phyloP scores from a whole-genome alignment of 2,329 filamentous ascomycete species.

The Colletotrichum australisinense region DNA sequence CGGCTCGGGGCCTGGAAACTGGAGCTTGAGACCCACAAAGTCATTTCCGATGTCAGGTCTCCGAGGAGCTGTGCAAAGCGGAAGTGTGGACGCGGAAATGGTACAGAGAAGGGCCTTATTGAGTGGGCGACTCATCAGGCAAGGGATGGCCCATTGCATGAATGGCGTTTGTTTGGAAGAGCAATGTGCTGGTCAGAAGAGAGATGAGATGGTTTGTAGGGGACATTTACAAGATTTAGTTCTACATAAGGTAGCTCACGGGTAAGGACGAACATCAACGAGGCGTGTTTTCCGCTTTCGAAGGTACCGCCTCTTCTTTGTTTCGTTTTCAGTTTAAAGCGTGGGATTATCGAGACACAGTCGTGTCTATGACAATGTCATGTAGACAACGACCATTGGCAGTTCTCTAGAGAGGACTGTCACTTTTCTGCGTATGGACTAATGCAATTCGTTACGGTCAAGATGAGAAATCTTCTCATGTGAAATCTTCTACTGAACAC shows the following conservation, averaged over 20 bases:
- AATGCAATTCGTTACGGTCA: slow-evolving; percentile 11
- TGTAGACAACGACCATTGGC: neutral
- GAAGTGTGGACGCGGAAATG: slow-evolving; percentile 5
- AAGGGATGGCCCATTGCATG: slow-evolving; percentile 13
- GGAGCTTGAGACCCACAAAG: neutral
- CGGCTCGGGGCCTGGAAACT: neutral
- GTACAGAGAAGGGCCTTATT: neutral
- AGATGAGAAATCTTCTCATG: neutral
- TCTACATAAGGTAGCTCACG: neutral
- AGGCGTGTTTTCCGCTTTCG: neutral
- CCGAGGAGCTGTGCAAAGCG: neutral
- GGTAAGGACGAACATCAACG: neutral
- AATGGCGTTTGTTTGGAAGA: slow-evolving; percentile 13
- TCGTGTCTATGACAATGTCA: neutral
- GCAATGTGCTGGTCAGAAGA: neutral
- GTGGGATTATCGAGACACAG: neutral
- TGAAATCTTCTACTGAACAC: neutral
- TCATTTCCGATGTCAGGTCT: slow-evolving; percentile 15
- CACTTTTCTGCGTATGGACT: neutral
- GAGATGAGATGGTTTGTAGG: neutral
- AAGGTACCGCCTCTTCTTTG: neutral
- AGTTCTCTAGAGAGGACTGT: neutral
- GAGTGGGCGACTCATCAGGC: neutral
- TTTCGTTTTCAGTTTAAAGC: neutral
- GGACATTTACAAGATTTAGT: slow-evolving; percentile 23